Percentiles rank a stretch among this genome's conserved stretches.
Conservation (phyloP, 495 filamentous ascomycete genomes). For the Penicillium paradoxum region DNA sequence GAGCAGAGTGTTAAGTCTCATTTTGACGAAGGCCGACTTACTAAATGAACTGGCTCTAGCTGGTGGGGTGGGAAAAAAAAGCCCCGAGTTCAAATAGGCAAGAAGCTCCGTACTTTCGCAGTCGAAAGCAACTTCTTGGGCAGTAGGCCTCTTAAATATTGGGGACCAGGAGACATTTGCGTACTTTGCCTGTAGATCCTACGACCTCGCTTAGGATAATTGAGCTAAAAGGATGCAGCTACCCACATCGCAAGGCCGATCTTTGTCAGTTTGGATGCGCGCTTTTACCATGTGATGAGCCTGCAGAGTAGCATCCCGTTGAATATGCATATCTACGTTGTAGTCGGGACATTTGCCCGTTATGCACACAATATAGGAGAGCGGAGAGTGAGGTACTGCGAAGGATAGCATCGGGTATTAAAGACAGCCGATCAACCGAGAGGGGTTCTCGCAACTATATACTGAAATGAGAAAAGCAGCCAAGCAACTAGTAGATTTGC, state of each 20-base stretch:
- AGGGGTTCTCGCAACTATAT: constrained; percentile 9
- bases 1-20: constrained; percentile 9
- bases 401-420: constrained; percentile 5
- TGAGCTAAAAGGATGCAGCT: neutral
- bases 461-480: constrained; percentile 10
- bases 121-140: neutral
- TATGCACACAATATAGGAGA: neutral
- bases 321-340: neutral
- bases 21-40: neutral
- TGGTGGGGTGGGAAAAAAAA: neutral
- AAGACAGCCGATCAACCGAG: constrained; percentile 9
- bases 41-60: neutral
- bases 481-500: constrained; percentile 11
- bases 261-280: neutral
- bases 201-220: constrained; percentile 7
- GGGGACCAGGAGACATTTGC: neutral
- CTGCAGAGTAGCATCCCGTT: neutral
- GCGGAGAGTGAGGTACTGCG: neutral
- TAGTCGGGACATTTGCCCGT: neutral
- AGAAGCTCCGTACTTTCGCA: neutral
- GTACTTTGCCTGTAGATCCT: constrained; percentile 1
- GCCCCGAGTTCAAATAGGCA: neutral
- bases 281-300: neutral
- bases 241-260: neutral
- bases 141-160: constrained; percentile 3